Evolutionary conservation across 1,139 yeast species (phyloP), one percentile per base, ranked within the genome.

Genomic region (Wickerhamomyces sp.): DNA sequence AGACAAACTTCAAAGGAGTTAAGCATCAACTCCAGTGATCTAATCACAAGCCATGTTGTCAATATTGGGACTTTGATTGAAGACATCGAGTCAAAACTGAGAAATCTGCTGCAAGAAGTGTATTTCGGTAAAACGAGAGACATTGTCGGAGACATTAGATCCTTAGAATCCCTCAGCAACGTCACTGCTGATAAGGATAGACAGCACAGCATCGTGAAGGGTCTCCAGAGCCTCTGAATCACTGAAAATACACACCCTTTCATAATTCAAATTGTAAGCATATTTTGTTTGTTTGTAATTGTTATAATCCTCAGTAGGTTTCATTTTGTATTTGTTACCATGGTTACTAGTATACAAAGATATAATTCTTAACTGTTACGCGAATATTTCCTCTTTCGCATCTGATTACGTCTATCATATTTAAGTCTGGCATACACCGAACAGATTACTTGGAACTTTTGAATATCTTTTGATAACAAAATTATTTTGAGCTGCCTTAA

Each of bases 71-170:
- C 84, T 2, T 63, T 90, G 54, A 76, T 92, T 21, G 98, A 92
- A 63, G 96, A 88, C 49, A 74, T 88, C 38, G 98, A 92, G 64
- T 80, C 85, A 49, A 88, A 84, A 59, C 71, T 92, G 66, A 76
- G 98, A 62, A 87, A 85, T 55, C 70, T 86, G 64, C 72, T 92
- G 46, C 96, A 90, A 60, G 96, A 88, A 48, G 97, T 92, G 21
- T 92, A 92, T 60, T 92, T 92, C 58, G 97, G 95, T 56, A 92
- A 92, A 67, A 86, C 96, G 28, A 81, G 87, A 57, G 97, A 90
- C 58, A 81, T 90, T 38, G 65, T 87, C 19, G 76, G 78, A 37
- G 95, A 86, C 56, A 68, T 87, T 52, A 72, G 95, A 55, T 72
- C 82, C 9, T 58, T 74, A 28, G 74, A 74, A 9, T 70, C 67